Percentiles rank a stretch among this genome's conserved stretches.
Conservation (phyloP, 83 land plant genomes). For the Isoetes engelmannii region DNA sequence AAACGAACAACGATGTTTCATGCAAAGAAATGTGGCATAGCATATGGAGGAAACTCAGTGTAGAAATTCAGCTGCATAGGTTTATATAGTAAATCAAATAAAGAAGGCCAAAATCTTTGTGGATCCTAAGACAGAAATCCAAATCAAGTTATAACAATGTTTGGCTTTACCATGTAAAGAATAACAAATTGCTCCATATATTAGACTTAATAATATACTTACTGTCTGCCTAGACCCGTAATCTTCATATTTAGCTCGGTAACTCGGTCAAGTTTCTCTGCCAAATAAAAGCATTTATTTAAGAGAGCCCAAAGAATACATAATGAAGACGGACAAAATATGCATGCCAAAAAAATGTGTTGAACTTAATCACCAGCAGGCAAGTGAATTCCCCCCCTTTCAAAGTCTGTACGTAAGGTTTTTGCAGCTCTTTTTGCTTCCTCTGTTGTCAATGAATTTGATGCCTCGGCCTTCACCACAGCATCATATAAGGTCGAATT, state of each 20-base stretch:
- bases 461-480: conserved; percentile 61
- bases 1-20: no score
- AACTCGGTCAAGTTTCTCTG: conserved; percentile 70
- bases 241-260: conserved; percentile 68
- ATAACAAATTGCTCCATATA: not conserved
- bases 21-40: no score
- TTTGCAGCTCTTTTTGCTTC: conserved; percentile 80
- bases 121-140: no score
- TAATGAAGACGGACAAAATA: no score
- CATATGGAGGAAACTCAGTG: no score
- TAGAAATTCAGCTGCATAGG: no score
- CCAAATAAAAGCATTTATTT: not conserved
- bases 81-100: no score
- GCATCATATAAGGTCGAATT: conserved; percentile 68
- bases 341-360: not conserved
- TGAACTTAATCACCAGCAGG: conserved; percentile 36
- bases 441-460: conserved; percentile 40
- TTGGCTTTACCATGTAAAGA: no score
- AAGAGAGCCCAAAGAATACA: no score
- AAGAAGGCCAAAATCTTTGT: no score
- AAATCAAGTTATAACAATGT: no score
- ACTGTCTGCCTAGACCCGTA: conserved; percentile 73
- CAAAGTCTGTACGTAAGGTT: conserved; percentile 76
- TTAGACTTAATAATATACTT: conserved; percentile 22
- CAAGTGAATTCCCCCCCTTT: conserved; percentile 97